phyloP scores from a whole-genome alignment of 495 filamentous ascomycete genomes.

The Neurospora sp. region DNA sequence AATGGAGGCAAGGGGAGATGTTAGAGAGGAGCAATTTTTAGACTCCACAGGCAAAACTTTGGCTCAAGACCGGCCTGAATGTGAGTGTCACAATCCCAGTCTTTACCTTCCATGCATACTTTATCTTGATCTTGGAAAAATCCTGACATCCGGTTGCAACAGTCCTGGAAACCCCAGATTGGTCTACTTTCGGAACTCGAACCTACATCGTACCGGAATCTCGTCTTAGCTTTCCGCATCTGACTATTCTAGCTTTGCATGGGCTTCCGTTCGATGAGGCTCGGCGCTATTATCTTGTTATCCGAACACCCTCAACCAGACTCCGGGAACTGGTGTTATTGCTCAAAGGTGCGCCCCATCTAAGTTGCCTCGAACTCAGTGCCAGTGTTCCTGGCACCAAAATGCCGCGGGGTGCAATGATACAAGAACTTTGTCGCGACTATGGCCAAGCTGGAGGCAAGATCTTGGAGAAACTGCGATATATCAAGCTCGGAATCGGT shows the following conservation, averaged over 20 bases:
- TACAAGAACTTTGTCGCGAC: background rate
- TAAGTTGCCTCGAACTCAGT: background rate
- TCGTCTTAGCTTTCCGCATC: background rate
- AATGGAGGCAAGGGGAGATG: background rate
- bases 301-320: background rate
- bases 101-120: background rate
- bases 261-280: background rate
- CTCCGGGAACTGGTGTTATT: background rate
- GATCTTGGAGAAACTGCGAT: background rate
- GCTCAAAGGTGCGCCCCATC: background rate
- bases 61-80: background rate
- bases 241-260: background rate
- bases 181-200: background rate
- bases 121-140: background rate
- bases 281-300: background rate
- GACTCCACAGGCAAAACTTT: rapidly evolving
- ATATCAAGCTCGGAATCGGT: background rate
- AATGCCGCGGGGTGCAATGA: background rate
- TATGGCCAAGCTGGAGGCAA: background rate
- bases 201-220: background rate
- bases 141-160: background rate
- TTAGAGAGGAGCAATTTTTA: background rate
- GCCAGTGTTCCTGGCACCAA: background rate
- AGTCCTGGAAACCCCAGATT: background rate
- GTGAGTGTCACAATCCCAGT: background rate